Conservation (phyloP, 177 flowering plant genomes). For the Tripterygium wilfordii region DNA sequence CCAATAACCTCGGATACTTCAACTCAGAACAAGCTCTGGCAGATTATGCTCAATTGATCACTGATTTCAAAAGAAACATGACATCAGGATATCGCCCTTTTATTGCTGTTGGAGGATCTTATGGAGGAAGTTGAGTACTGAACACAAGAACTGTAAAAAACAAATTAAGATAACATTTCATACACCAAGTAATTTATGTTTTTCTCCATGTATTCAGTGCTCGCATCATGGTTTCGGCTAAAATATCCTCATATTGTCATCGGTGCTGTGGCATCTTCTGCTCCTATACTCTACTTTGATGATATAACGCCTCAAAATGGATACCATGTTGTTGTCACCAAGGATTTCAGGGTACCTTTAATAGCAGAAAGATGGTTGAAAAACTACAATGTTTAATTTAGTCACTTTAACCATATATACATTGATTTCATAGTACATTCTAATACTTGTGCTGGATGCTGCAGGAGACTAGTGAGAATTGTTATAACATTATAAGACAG, state of each 20-base stretch:
- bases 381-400: not conserved
- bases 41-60: conserved; percentile 22
- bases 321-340: conserved; percentile 28
- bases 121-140: conserved; percentile 47
- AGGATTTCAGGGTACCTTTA: conserved; percentile 19
- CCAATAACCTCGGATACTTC: conserved; percentile 20
- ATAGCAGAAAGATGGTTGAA: not conserved
- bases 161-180: too few species aligned
- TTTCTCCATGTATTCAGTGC: conserved; percentile 16
- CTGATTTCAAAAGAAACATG: conserved; percentile 12
- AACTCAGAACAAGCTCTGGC: conserved; percentile 34
- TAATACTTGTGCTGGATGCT: not conserved
- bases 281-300: conserved; percentile 35
- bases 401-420: not conserved
- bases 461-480: conserved; percentile 32
- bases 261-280: too few species aligned
- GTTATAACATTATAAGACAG: conserved; percentile 25
- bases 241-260: too few species aligned
- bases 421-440: not conserved
- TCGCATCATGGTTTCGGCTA: conserved; percentile 39
- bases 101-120: conserved; percentile 32
- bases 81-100: conserved; percentile 21
- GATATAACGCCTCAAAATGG: conserved; percentile 27
- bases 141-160: too few species aligned
- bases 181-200: too few species aligned